Evolutionary conservation across 805 yeast genomes (phyloP).

Genomic region (Yarrowia deformans): DNA sequence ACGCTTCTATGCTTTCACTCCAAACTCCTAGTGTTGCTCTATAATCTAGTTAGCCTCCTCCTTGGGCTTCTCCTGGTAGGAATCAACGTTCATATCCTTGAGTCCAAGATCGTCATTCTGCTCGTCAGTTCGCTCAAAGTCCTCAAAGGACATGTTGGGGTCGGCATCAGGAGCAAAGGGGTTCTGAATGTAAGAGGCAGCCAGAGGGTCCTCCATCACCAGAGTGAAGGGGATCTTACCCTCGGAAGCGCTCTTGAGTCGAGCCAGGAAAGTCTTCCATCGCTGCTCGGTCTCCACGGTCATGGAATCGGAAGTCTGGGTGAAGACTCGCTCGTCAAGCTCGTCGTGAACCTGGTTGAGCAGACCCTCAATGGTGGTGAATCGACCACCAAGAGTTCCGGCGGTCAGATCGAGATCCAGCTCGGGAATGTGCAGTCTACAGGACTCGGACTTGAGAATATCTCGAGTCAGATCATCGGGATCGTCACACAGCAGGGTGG

Average conservation of each 20-base stretch:
- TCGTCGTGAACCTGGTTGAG: constrained; percentile 89
- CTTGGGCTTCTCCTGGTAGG: constrained; percentile 16
- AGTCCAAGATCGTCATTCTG: constrained; percentile 94
- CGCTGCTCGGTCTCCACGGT: constrained; percentile 74
- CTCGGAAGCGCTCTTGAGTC: constrained; percentile 75
- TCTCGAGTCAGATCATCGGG: constrained; percentile 94
- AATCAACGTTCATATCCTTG: constrained; percentile 52
- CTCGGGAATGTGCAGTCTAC: constrained; percentile 86
- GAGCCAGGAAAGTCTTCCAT: constrained; percentile 82
- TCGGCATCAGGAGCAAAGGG: constrained; percentile 99
- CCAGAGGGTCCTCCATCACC: constrained; percentile 91
- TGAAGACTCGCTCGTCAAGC: constrained; percentile 80
- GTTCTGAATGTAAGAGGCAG: constrained; percentile 94
- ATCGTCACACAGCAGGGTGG: constrained; percentile 78
- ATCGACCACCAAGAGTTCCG: constrained; percentile 97
- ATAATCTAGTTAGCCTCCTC: constrained; percentile 27
- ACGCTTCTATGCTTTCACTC: constrained; percentile 3
- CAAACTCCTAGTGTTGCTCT: constrained; percentile 8
- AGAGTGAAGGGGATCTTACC: constrained; percentile 87
- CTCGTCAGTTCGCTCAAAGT: constrained; percentile 84
- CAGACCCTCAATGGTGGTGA: constrained; percentile 95
- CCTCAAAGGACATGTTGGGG: constrained; percentile 93
- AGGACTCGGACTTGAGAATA: constrained; percentile 91
- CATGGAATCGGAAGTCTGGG: constrained; percentile 92
- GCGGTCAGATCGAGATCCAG: constrained; percentile 87